phyloP scores from a whole-genome alignment of 2,329 filamentous ascomycete species.

The Helicocarpus griseus region DNA sequence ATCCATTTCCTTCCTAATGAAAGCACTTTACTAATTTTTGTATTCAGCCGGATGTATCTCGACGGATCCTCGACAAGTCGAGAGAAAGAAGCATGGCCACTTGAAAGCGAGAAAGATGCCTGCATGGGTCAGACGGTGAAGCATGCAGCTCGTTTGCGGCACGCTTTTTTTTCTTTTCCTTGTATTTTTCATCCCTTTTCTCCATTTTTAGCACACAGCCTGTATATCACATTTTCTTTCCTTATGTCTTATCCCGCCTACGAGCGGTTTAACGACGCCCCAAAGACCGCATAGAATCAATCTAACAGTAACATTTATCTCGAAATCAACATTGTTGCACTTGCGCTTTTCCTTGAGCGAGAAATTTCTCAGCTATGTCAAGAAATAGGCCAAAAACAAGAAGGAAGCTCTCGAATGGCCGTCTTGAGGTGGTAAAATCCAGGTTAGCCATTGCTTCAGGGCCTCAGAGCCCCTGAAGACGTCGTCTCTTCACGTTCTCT shows the following conservation, averaged over 20 bases:
- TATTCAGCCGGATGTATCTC: slow-evolving; percentile 77
- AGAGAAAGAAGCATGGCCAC: slow-evolving; percentile 96
- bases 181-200: background rate
- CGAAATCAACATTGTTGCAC: background rate
- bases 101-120: slow-evolving; percentile 97
- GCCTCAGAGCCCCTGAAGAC: too few relatives aligned
- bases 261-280: background rate
- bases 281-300: background rate
- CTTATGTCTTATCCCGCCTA: background rate
- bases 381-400: background rate
- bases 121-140: slow-evolving; percentile 82
- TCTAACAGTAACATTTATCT: background rate
- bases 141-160: slow-evolving; percentile 6
- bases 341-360: too few relatives aligned
- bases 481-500: too few relatives aligned
- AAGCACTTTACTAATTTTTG: background rate
- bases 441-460: too few relatives aligned
- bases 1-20: slow-evolving; percentile 9
- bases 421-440: too few relatives aligned
- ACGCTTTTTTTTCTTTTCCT: background rate
- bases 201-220: background rate
- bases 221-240: slow-evolving; percentile 1
- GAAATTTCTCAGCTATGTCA: background rate
- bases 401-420: too few relatives aligned
- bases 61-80: slow-evolving; percentile 80